These are phyloP conservation scores for Barnettozyma wickerhamii DNA, from an alignment of 805 yeast species.

Conservation along the genomic window DNA sequence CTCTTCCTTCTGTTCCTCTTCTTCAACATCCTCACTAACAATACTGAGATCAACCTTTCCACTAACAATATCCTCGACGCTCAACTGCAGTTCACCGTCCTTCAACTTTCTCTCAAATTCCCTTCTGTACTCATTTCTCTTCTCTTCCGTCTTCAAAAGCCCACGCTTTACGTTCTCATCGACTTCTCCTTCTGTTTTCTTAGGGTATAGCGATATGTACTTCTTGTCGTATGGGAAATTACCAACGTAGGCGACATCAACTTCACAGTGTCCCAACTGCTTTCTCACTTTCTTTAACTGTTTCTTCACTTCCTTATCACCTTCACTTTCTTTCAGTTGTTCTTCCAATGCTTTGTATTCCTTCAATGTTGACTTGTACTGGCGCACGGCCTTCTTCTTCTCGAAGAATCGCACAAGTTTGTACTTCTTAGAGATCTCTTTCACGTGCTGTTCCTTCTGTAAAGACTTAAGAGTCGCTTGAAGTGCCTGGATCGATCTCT, in stretches of 20 bases:
- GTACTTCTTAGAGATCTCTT: slow-evolving; percentile 62
- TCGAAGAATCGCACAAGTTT: slow-evolving; percentile 94
- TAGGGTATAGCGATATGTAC: slow-evolving; percentile 75
- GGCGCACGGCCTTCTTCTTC: slow-evolving; percentile 75
- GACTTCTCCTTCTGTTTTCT: slow-evolving; percentile 26
- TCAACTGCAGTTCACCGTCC: slow-evolving; percentile 51
- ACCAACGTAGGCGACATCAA: slow-evolving; percentile 70
- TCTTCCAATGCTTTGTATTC: slow-evolving; percentile 24
- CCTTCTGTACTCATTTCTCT: slow-evolving; percentile 45
- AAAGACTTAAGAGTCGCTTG: slow-evolving; percentile 52
- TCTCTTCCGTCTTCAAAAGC: slow-evolving; percentile 36
- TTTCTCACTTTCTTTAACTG: slow-evolving; percentile 45
- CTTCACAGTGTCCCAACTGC: slow-evolving; percentile 49
- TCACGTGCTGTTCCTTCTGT: slow-evolving; percentile 40
- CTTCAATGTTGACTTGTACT: slow-evolving; percentile 46
- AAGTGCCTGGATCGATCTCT: slow-evolving; percentile 68
- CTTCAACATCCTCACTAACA: slow-evolving; percentile 11
- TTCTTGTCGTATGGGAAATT: slow-evolving; percentile 77
- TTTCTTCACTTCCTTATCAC: slow-evolving; percentile 25
- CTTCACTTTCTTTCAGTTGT: slow-evolving; percentile 21
- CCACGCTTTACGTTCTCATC: slow-evolving; percentile 32
- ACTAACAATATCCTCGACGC: slow-evolving; percentile 41
- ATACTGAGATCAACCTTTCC: slow-evolving; percentile 26
- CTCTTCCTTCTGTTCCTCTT: slow-evolving; percentile 16
- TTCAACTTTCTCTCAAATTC: slow-evolving; percentile 48